Evolutionary conservation across 116 monocot genomes (phyloP).

Genomic region (Dioscorea cayenensis): DNA sequence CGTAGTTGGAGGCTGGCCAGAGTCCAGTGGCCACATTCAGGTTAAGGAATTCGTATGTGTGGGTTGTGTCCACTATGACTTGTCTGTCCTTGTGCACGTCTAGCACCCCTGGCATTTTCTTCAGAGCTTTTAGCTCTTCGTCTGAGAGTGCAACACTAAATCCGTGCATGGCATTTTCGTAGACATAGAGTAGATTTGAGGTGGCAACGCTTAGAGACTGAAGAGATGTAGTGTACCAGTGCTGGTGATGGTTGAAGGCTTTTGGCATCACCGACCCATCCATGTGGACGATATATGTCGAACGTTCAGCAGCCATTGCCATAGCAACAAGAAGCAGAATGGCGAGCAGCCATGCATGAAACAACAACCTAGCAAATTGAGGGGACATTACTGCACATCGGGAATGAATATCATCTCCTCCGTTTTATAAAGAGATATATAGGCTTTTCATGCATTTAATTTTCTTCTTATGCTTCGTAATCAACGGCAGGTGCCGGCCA

Average conservation of each 20-base stretch:
- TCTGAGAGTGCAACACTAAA: slow-evolving; percentile 41
- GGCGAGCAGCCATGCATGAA: no score
- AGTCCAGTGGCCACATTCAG: slow-evolving; percentile 21
- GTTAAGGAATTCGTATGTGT: slow-evolving; percentile 42
- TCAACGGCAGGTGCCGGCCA: no score
- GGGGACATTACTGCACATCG: no score
- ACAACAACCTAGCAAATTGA: no score
- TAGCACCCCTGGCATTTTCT: slow-evolving; percentile 15
- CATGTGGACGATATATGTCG: slow-evolving; percentile 47
- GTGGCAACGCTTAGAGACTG: not conserved
- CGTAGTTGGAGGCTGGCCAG: slow-evolving; percentile 28
- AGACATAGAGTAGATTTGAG: slow-evolving; percentile 34
- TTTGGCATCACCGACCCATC: slow-evolving; percentile 46
- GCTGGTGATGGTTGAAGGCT: slow-evolving; percentile 28
- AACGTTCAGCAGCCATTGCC: no score
- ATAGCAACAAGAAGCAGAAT: no score
- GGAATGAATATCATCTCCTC: no score
- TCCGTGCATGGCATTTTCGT: slow-evolving; percentile 48
- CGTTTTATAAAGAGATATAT: no score
- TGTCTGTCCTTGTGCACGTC: slow-evolving; percentile 20
- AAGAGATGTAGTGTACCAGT: slow-evolving; percentile 39
- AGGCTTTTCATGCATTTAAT: no score
- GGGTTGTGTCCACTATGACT: slow-evolving; percentile 27
- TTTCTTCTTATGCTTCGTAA: no score
- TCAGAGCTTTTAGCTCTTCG: slow-evolving; percentile 18